Conservation (phyloP, 768 basidiomycete genomes). For the Asterophora lycoperdoides region DNA sequence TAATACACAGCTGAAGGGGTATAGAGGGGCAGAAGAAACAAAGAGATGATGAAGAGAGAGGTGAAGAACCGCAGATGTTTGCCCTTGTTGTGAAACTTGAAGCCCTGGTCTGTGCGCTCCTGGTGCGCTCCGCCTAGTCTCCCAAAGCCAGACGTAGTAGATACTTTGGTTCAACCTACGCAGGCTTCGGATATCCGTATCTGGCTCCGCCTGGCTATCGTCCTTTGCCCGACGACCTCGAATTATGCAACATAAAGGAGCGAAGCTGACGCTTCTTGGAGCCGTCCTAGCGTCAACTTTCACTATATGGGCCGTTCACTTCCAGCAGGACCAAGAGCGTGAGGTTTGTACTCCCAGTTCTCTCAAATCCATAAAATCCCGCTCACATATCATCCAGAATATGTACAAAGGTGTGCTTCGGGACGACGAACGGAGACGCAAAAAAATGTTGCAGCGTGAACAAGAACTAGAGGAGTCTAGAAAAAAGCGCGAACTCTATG, state of each 20-base stretch:
- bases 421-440: conserved; percentile 77
- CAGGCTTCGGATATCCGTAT: too few species aligned
- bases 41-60: conserved; percentile 12
- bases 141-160: conserved; percentile 6
- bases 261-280: conserved; percentile 69
- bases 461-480: conserved; percentile 58
- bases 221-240: conserved; percentile 29
- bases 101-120: conserved; percentile 27
- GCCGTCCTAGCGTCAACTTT: conserved; percentile 60
- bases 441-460: conserved; percentile 67
- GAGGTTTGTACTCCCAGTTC: conserved; percentile 43
- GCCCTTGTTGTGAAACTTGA: conserved; percentile 17
- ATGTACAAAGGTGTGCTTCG: conserved; percentile 91
- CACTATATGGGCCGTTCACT: conserved; percentile 89
- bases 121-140: conserved; percentile 1
- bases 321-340: conserved; percentile 77
- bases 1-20: conserved; percentile 20
- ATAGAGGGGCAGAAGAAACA: conserved; percentile 9
- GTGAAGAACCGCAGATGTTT: conserved; percentile 30
- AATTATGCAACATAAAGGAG: conserved; percentile 56
- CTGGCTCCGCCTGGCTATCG: too few species aligned
- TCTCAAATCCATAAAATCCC: background rate
- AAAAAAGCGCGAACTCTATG: conserved; percentile 63
- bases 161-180: too few species aligned
- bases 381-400: conserved; percentile 40